Evolutionary conservation across 2,329 filamentous ascomycete genomes (phyloP).

Genomic region (Colletotrichum sp.): DNA sequence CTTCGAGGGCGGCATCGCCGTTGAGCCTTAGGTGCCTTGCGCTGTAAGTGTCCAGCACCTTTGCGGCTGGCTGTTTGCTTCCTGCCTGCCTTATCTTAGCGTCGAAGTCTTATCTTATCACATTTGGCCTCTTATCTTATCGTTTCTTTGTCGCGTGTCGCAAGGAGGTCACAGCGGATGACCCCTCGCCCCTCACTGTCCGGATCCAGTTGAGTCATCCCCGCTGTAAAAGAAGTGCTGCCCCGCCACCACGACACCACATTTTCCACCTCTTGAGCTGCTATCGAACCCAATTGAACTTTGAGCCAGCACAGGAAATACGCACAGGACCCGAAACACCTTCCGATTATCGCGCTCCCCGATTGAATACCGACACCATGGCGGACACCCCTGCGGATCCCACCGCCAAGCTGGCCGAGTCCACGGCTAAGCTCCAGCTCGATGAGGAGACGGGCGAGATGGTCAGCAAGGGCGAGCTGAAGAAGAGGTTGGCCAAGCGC

Average conservation of each 20-base stretch:
- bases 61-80: background rate
- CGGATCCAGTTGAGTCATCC: conserved; percentile 17
- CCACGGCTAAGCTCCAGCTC: conserved; percentile 61
- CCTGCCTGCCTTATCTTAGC: background rate
- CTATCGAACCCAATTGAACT: background rate
- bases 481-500: conserved; percentile 63
- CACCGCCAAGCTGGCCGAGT: conserved; percentile 56
- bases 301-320: background rate
- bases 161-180: background rate
- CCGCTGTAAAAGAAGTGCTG: conserved; percentile 17
- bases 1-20: background rate
- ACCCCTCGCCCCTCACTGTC: conserved; percentile 9
- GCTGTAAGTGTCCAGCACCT: background rate
- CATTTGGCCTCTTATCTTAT: background rate
- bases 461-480: conserved; percentile 67
- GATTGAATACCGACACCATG: conserved; percentile 35
- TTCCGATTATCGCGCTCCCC: background rate
- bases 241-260: conserved; percentile 11
- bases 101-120: background rate
- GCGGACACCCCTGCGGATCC: conserved; percentile 50
- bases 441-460: conserved; percentile 70
- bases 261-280: conserved; percentile 4
- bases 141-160: background rate
- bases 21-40: background rate
- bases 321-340: rapidly evolving